Evolutionary conservation across 495 filamentous ascomycete genomes (phyloP), one percentile per base, ranked within the genome.

Genomic region (Xylaria castorea): DNA sequence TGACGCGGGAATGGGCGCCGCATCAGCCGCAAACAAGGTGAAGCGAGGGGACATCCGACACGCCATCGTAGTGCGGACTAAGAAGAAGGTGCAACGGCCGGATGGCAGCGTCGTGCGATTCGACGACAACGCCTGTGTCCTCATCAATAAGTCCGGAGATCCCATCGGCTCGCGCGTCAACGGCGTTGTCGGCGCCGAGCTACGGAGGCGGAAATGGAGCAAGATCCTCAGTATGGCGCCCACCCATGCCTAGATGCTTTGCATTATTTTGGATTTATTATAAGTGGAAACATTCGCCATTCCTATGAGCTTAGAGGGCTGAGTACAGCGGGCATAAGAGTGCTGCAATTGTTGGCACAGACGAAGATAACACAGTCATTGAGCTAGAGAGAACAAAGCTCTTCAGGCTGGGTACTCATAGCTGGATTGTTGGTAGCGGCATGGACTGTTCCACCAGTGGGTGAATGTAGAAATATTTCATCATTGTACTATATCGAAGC

Each of bases 141-240:
- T 99, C 79, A 92, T 99, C 80, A 98, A 97, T 83, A 99, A 99
- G 87, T 87, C 93, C 7, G 97, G 97, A 5, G 96, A 99, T 80
- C 97, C 96, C 9, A 91, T 99, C 75, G 96, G 96, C 66, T 94
- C 93, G 5, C 90, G 96, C 80, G 89, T 99, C 85, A 98, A 92
- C 82, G 92, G 94, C 71, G 89, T 97, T 57, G 94, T 97, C 40
- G 95, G 94, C 22, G 86, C 90, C 57, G 96, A 99, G 83, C 81
- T 99, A 78, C 88, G 93, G 75, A 89, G 91, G 72, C 94, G 92
- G 83, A 90, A 95, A 80, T 98, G 97, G 95, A 96, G 94, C 64
- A 98, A 97, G 88, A 98, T 99, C 76, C 85, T 99, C 81, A 97
- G 93, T 71, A 86, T 99, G 87, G 96, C 96, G 38, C 94, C 96